Percentiles rank a stretch among this genome's conserved stretches.
Conservation (phyloP, 106 monocot genomes). For the Agapanthus africanus region DNA sequence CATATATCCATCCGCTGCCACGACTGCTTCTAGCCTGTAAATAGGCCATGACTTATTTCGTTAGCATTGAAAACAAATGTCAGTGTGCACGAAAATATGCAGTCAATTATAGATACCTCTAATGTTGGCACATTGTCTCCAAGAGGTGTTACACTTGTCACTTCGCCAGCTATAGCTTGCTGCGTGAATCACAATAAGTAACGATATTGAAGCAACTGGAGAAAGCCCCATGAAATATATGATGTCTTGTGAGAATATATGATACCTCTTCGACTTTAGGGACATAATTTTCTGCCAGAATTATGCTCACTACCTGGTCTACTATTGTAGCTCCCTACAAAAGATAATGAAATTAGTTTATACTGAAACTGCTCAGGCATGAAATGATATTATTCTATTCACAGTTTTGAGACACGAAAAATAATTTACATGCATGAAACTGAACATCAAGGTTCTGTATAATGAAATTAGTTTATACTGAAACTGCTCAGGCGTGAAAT, state of each 20-base stretch:
- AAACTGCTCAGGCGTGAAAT: not conserved
- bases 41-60: too few relatives aligned
- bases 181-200: constrained; percentile 31
- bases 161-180: constrained; percentile 27
- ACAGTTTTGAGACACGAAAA: not conserved
- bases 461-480: not conserved
- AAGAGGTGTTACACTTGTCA: not conserved
- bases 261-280: constrained; percentile 44
- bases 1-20: constrained; percentile 44
- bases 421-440: not conserved
- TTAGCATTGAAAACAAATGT: too few relatives aligned
- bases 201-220: constrained; percentile 3
- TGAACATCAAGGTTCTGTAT: not conserved
- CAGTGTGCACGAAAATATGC: too few relatives aligned
- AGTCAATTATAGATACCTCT: constrained; percentile 2
- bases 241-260: not conserved
- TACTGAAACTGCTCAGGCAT: not conserved
- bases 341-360: not conserved
- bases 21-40: constrained; percentile 38
- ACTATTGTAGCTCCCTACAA: constrained; percentile 85
- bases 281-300: constrained; percentile 52
- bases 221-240: not conserved
- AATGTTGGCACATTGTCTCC: not conserved
- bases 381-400: not conserved
- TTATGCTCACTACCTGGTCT: constrained; percentile 74